phyloP scores from a whole-genome alignment of 345 rosid genomes.

The Sisymbrium altissimum region DNA sequence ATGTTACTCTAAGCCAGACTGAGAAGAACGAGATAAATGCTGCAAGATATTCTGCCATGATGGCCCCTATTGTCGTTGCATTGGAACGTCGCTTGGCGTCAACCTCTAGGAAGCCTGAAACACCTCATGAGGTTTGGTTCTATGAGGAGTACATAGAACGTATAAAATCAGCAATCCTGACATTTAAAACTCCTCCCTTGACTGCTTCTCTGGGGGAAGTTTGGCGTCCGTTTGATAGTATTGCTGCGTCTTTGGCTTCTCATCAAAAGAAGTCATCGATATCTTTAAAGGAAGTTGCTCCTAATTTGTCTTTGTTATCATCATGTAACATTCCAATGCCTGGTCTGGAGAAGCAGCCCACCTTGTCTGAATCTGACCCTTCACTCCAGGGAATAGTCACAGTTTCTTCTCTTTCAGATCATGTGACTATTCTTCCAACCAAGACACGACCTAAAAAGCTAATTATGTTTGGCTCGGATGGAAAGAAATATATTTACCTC shows the following conservation, averaged over 20 bases:
- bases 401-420: slow-evolving; percentile 68
- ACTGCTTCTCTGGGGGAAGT: slow-evolving; percentile 75
- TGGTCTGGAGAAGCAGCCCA: slow-evolving; percentile 77
- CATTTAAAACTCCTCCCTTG: slow-evolving; percentile 74
- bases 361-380: slow-evolving; percentile 49
- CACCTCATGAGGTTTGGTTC: slow-evolving; percentile 91
- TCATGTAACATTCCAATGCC: slow-evolving; percentile 95
- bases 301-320: slow-evolving; percentile 70
- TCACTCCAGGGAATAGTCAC: slow-evolving; percentile 65
- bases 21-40: slow-evolving; percentile 87
- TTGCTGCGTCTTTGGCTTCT: slow-evolving; percentile 80
- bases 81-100: slow-evolving; percentile 91
- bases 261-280: slow-evolving; percentile 78
- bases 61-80: slow-evolving; percentile 88
- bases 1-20: slow-evolving; percentile 75
- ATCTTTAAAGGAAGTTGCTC: slow-evolving; percentile 83
- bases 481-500: slow-evolving; percentile 72
- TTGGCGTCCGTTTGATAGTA: slow-evolving; percentile 82
- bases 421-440: slow-evolving; percentile 71
- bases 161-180: slow-evolving; percentile 59
- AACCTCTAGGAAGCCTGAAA: slow-evolving; percentile 80
- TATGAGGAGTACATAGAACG: slow-evolving; percentile 62
- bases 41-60: slow-evolving; percentile 92
- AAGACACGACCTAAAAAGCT: slow-evolving; percentile 96
- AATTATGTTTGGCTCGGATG: slow-evolving; percentile 84